phyloP scores from a whole-genome alignment of 1,139 yeast species.

The Lizanozyma gosingica region DNA sequence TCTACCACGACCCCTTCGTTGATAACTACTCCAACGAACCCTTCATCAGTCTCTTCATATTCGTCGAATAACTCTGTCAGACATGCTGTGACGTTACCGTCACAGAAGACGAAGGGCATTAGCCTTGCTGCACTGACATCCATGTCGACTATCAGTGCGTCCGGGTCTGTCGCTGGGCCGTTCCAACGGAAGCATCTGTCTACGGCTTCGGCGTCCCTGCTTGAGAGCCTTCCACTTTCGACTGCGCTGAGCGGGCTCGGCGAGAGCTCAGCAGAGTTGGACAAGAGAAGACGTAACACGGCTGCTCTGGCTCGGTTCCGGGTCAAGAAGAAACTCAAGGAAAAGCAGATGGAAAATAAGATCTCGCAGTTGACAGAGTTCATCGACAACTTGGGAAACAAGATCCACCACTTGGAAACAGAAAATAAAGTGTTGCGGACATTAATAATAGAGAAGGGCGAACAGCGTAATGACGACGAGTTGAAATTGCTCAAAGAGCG shows the following conservation, averaged over 20 bases:
- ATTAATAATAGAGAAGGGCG: constrained; percentile 41
- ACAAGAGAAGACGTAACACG: constrained; percentile 50
- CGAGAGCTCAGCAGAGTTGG: constrained; percentile 14
- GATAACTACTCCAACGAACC: neutral
- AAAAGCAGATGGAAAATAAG: constrained; percentile 47
- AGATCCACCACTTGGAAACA: constrained; percentile 52
- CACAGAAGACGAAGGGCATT: neutral
- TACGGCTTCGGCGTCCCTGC: neutral
- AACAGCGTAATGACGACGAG: constrained; percentile 30
- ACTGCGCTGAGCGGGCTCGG: constrained; percentile 2
- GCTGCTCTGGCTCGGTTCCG: constrained; percentile 59
- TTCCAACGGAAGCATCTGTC: neutral
- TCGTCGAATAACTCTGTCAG: neutral
- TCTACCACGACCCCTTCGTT: neutral
- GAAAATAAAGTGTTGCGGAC: constrained; percentile 65
- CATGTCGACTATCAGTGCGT: neutral
- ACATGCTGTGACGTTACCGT: neutral
- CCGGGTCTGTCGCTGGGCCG: neutral
- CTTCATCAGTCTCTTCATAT: neutral
- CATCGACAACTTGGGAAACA: constrained; percentile 25
- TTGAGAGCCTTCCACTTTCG: constrained; percentile 1
- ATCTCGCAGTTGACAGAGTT: constrained; percentile 34
- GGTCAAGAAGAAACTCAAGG: constrained; percentile 51
- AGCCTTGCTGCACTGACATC: constrained; percentile 4
- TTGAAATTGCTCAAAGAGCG: constrained; percentile 35